Base-by-base conservation (phyloP, 805 yeast species). In the Kuraishia cidri region DNA sequence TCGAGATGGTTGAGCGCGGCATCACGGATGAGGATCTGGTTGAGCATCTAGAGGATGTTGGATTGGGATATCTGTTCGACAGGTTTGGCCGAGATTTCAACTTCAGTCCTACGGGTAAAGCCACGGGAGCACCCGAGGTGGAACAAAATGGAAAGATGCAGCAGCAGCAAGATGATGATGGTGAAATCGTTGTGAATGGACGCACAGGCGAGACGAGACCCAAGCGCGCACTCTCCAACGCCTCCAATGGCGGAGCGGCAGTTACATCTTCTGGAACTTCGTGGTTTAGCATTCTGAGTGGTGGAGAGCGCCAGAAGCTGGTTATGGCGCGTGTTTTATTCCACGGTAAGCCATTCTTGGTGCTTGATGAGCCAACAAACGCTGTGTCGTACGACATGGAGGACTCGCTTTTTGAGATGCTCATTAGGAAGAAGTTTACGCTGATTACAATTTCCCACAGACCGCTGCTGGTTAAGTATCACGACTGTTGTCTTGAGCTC, bases 271-370 rank as follows among this genome's bases (percentile, higher is more conserved):
- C 28, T 23, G 30, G 30, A 20, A 34, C 27, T 10, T 29, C 37
- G 15, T 87, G 96, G 96, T 79, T 79, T 47, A 94, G 82, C 50
- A 80, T 87, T n/a, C 68, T 87, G 42, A 80, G 92, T 56, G 97
- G 97, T n/a, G 97, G 97, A 36, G 97, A 87, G 54, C 79, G 85
- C 57, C 97, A 87, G 62, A 74, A 95, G 50, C 70, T 87, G 53
- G 75, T 85, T 54, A 82, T 87, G 61, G 95, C 97, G 0, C 68
- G 96, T 45, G 72, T 87, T 3, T 59, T 87, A 43, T 85, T 79
- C 60, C 84, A 81, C 50, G 71, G 72, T 34, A 95, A 95, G 30
- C 69, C 72, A 50, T 84, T 84, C 54, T 86, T 87, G 3, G 74
- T 87, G 3, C 66, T 87, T 39, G 97, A 87, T 56, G 97, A 87